Percentiles rank a stretch among this genome's conserved stretches.
Evolutionary conservation across 106 monocot species (phyloP).

Genomic region (Dendrobium nobile): DNA sequence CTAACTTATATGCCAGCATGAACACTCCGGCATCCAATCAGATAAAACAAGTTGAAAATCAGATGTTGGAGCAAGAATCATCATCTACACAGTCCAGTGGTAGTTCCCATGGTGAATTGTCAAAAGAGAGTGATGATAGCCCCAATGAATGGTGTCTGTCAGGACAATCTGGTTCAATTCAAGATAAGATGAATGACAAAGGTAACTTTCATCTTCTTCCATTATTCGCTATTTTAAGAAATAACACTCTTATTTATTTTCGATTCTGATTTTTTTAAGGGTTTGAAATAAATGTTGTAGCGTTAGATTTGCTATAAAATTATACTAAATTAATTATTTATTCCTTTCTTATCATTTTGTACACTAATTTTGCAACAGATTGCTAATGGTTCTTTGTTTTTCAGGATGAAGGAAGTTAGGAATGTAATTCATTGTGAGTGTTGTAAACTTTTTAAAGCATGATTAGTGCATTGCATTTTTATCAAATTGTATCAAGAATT

Average conservation of each 20-base stretch:
- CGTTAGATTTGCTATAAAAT: background rate
- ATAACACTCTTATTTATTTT: background rate
- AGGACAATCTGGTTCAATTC: background rate
- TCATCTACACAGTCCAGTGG: background rate
- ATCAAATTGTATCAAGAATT: too few relatives aligned
- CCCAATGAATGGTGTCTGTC: background rate
- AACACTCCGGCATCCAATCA: background rate
- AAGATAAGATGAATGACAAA: background rate
- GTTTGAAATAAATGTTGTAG: background rate
- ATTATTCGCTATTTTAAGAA: background rate
- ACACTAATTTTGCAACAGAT: background rate
- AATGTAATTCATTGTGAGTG: too few relatives aligned
- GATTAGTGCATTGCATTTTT: too few relatives aligned
- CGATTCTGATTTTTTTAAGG: background rate
- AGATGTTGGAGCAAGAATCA: background rate
- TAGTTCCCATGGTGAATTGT: background rate
- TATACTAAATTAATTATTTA: background rate
- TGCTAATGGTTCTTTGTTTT: background rate
- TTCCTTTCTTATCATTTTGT: background rate
- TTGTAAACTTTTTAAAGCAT: too few relatives aligned
- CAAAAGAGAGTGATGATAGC: slow-evolving; percentile 3
- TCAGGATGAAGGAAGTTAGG: background rate
- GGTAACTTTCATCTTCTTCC: background rate
- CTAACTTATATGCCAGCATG: slow-evolving; percentile 2
- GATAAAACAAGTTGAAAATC: background rate